A percentile compares a stretch with the other conserved stretches of the same genome.
Conservation (phyloP, 129 eudicot species). For the Heracleum sosnowskyi region DNA sequence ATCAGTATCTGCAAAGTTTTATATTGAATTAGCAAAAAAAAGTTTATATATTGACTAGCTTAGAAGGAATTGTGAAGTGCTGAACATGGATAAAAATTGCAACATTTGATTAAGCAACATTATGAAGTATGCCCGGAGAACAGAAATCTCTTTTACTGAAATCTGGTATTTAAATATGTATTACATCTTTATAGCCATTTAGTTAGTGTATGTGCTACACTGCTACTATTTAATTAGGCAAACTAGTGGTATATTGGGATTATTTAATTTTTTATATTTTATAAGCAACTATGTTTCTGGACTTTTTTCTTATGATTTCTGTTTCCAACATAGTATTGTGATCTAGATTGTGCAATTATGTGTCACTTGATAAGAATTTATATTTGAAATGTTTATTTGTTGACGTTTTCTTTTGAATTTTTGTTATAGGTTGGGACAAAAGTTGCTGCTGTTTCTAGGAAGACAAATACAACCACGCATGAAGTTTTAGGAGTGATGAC, state of each 20-base stretch:
- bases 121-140: background rate
- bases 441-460: conserved; percentile 94
- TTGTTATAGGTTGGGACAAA: conserved; percentile 74
- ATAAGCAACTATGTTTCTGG: background rate
- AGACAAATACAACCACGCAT: conserved; percentile 84
- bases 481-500: conserved; percentile 95
- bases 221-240: background rate
- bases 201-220: background rate
- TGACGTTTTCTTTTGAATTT: background rate
- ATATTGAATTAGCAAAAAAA: background rate
- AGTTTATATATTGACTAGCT: background rate
- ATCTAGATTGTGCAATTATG: background rate
- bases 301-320: background rate
- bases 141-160: background rate
- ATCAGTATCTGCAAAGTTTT: background rate
- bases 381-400: background rate
- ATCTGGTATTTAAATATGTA: background rate
- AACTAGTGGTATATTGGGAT: background rate
- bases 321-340: background rate
- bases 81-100: background rate
- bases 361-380: background rate
- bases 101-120: background rate
- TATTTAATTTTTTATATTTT: background rate
- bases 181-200: background rate
- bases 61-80: background rate